Evolutionary conservation across 177 flowering plant genomes (phyloP).

Genomic region (Telopea speciosissima): DNA sequence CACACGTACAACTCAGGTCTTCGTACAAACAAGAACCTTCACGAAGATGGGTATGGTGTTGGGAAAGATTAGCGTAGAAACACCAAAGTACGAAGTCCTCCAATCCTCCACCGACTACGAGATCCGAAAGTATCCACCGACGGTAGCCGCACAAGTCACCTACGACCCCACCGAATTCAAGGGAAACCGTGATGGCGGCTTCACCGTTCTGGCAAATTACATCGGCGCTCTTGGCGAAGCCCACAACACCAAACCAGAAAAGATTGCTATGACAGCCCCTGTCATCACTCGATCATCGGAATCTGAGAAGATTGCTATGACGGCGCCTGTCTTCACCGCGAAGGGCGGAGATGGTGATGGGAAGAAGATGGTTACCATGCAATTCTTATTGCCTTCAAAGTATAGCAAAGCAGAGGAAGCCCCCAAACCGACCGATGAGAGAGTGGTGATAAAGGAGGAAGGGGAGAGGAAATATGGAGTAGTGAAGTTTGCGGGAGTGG

Average conservation of each 20-base stretch:
- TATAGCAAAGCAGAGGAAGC: constrained; percentile 66
- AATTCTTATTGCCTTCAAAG: constrained; percentile 62
- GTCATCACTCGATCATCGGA: constrained; percentile 47
- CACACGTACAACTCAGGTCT: background rate
- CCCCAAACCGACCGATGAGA: constrained; percentile 72
- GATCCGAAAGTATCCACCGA: constrained; percentile 61
- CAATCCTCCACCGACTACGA: constrained; percentile 55
- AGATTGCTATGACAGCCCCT: constrained; percentile 88
- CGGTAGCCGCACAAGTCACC: constrained; percentile 61
- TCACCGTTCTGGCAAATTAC: constrained; percentile 69
- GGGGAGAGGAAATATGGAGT: constrained; percentile 74
- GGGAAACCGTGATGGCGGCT: constrained; percentile 76
- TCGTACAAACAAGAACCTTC: background rate
- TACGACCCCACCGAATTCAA: constrained; percentile 56
- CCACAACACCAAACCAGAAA: constrained; percentile 64
- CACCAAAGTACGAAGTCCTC: constrained; percentile 63
- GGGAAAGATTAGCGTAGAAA: constrained; percentile 70
- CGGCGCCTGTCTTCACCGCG: constrained; percentile 63
- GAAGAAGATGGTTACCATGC: constrained; percentile 61
- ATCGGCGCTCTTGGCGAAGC: constrained; percentile 82
- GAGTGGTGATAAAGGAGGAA: constrained; percentile 71
- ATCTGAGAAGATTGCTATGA: constrained; percentile 66
- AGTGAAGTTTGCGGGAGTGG: constrained; percentile 40
- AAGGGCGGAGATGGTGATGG: constrained; percentile 12
- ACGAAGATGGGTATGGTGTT: constrained; percentile 57